A percentile compares a stretch with the other conserved stretches of the same genome.
Evolutionary conservation across 2,329 filamentous ascomycete genomes (phyloP).

Genomic region (Cladosporium austrohemisphaericum): DNA sequence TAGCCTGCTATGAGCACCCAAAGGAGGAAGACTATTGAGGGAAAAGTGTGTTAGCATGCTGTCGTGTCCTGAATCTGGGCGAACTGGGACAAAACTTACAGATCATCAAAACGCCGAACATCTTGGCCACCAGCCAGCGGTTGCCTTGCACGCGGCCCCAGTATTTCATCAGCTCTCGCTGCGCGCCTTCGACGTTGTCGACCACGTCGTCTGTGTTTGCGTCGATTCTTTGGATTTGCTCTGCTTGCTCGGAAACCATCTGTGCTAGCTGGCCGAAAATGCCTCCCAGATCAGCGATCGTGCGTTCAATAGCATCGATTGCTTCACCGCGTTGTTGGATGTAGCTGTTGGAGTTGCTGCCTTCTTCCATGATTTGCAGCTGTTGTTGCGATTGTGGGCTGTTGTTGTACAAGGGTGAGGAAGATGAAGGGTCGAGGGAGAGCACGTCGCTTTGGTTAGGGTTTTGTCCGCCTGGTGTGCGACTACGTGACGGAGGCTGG

Average conservation of each 20-base stretch:
- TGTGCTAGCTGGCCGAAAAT: constrained; percentile 93
- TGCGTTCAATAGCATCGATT: constrained; percentile 94
- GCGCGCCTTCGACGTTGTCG: constrained; percentile 95
- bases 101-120: constrained; percentile 90
- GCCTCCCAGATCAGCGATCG: constrained; percentile 83
- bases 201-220: constrained; percentile 97
- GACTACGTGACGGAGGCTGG: constrained; percentile 16
- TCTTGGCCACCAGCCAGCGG: constrained; percentile 83
- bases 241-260: constrained; percentile 96
- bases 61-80: not conserved
- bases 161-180: constrained; percentile 93
- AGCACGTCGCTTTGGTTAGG: constrained; percentile 62
- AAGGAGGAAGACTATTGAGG: constrained; percentile 19
- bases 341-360: constrained; percentile 78
- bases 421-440: constrained; percentile 68
- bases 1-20: constrained; percentile 23
- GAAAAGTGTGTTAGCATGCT: constrained; percentile 23
- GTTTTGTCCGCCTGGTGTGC: constrained; percentile 17
- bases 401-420: constrained; percentile 40
- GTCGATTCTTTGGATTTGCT: constrained; percentile 96
- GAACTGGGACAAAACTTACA: constrained; percentile 35
- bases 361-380: constrained; percentile 82
- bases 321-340: constrained; percentile 92
- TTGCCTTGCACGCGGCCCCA: constrained; percentile 94
- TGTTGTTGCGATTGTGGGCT: constrained; percentile 73